These are phyloP conservation scores for Mucor lusitanicus DNA, from an alignment of 371 early-diverging fungal genomes.

Conservation along the genomic window DNA sequence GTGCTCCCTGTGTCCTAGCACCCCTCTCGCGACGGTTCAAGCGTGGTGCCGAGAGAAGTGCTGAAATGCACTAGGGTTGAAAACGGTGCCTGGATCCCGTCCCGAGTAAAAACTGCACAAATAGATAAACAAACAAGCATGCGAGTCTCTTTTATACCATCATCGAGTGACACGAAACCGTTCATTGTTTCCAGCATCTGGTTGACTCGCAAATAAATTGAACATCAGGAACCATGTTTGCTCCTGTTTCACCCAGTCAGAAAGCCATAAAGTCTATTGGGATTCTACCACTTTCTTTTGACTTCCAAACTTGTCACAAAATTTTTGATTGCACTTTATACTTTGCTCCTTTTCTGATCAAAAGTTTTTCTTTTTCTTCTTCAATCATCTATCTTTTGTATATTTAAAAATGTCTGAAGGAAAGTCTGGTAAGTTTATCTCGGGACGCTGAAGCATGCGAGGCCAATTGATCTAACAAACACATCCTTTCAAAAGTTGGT, in stretches of 20 bases:
- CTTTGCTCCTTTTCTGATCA: not conserved
- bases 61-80: no score
- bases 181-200: not conserved
- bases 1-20: no score
- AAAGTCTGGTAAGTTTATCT: slow-evolving; percentile 78
- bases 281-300: slow-evolving; percentile 33
- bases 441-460: not conserved
- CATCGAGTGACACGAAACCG: not conserved
- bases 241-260: slow-evolving; percentile 7
- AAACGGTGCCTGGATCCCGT: no score
- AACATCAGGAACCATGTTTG: not conserved
- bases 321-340: slow-evolving; percentile 3
- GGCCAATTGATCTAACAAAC: not conserved
- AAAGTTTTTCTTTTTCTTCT: slow-evolving; percentile 9
- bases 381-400: slow-evolving; percentile 16
- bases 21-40: no score
- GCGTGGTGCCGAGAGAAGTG: no score
- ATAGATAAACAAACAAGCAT: not conserved
- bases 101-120: no score
- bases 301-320: slow-evolving; percentile 38
- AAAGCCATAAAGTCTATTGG: not conserved
- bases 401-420: slow-evolving; percentile 35
- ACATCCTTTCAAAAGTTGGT: slow-evolving; percentile 49
- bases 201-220: not conserved
- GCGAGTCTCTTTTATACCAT: no score